phyloP scores from a whole-genome alignment of 2,329 filamentous ascomycete genomes.

The Fusarium sp. region DNA sequence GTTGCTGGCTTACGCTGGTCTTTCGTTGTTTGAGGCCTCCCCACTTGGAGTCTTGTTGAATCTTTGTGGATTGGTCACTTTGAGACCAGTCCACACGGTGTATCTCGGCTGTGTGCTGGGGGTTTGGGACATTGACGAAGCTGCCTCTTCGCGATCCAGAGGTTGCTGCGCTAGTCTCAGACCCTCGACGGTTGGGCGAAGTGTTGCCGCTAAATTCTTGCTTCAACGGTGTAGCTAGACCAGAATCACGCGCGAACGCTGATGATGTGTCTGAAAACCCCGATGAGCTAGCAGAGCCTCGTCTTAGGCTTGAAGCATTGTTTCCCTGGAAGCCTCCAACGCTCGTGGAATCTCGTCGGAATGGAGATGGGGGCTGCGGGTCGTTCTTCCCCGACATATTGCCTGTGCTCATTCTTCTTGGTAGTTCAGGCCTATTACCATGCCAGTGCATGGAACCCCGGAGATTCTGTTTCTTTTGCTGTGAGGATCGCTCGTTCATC shows the following conservation, averaged over 20 bases:
- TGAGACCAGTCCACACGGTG: slow-evolving; percentile 69
- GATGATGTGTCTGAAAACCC: slow-evolving; percentile 35
- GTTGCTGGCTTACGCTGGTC: slow-evolving; percentile 49
- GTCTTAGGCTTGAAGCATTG: slow-evolving; percentile 7
- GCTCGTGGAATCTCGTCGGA: slow-evolving; percentile 26
- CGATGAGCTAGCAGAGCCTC: slow-evolving; percentile 33
- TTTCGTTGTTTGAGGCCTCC: slow-evolving; percentile 56
- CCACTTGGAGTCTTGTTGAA: slow-evolving; percentile 62
- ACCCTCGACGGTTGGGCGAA: slow-evolving; percentile 32
- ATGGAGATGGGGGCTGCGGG: slow-evolving; percentile 4
- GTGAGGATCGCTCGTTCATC: slow-evolving; percentile 40
- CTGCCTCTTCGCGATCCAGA: slow-evolving; percentile 37
- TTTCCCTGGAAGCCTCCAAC: slow-evolving; percentile 17
- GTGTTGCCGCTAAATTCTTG: slow-evolving; percentile 28
- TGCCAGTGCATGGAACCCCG: slow-evolving; percentile 49
- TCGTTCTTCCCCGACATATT: slow-evolving; percentile 43
- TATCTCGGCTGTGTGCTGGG: slow-evolving; percentile 45
- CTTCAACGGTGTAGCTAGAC: slow-evolving; percentile 29
- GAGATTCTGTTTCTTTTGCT: slow-evolving; percentile 25
- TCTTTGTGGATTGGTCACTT: slow-evolving; percentile 57
- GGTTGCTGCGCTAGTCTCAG: slow-evolving; percentile 25
- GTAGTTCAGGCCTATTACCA: slow-evolving; percentile 16
- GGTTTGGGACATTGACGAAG: slow-evolving; percentile 21
- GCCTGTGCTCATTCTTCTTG: slow-evolving; percentile 54
- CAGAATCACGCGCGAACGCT: slow-evolving; percentile 32